A percentile compares a stretch with the other conserved stretches of the same genome.
Conservation (phyloP, 192 early-diverging fungal genomes). For the Umbelopsis ramanniana region DNA sequence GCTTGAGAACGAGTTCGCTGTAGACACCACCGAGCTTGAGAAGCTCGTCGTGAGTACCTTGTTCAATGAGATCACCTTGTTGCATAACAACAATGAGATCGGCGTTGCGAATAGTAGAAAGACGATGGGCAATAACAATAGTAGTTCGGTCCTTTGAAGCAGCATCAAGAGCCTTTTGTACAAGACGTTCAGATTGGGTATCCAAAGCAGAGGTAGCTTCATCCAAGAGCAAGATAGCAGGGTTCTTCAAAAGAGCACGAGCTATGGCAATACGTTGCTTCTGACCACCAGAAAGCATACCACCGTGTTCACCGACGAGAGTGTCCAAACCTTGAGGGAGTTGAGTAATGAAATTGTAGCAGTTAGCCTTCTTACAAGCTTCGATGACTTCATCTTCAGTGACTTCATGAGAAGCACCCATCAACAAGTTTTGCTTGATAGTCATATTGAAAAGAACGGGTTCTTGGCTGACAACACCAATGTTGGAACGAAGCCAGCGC, state of each 20-base stretch:
- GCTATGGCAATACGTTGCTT: slow-evolving; percentile 98
- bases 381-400: slow-evolving; percentile 73
- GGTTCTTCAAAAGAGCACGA: slow-evolving; percentile 87
- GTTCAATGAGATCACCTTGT: slow-evolving; percentile 70
- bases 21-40: slow-evolving; percentile 66
- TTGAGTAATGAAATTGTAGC: slow-evolving; percentile 82
- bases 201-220: slow-evolving; percentile 91
- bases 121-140: slow-evolving; percentile 88
- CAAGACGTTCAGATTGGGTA: slow-evolving; percentile 75
- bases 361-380: slow-evolving; percentile 73
- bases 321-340: slow-evolving; percentile 86
- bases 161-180: slow-evolving; percentile 83
- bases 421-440: slow-evolving; percentile 84
- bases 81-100: slow-evolving; percentile 87
- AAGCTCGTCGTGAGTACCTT: slow-evolving; percentile 81
- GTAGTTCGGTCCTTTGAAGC: slow-evolving; percentile 81
- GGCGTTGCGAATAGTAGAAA: slow-evolving; percentile 87
- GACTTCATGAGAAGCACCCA: slow-evolving; percentile 62
- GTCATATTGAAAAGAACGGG: slow-evolving; percentile 82
- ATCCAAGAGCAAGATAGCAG: slow-evolving; percentile 82
- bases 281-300: slow-evolving; percentile 85
- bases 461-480: slow-evolving; percentile 92
- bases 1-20: slow-evolving; percentile 65
- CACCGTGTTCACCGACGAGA: slow-evolving; percentile 78
- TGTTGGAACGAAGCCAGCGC: slow-evolving; percentile 79